Conservation (phyloP, 2,329 filamentous ascomycete genomes). For the Claviceps maximensis region DNA sequence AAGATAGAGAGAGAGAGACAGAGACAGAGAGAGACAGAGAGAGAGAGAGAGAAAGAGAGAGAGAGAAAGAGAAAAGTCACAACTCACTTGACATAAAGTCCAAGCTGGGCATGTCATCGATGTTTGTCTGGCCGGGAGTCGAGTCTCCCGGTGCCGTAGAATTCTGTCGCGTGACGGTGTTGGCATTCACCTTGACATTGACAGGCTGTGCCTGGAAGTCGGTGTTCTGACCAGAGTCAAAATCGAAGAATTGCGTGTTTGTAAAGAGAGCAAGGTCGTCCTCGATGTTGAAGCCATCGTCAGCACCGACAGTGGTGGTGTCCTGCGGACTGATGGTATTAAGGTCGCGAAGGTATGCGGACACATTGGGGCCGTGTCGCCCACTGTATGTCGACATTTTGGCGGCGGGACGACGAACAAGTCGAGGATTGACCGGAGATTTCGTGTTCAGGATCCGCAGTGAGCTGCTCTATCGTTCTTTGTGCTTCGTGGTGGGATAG, state of each 20-base stretch:
- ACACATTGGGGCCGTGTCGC: constrained; percentile 74
- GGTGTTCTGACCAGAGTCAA: constrained; percentile 51
- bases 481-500: not conserved
- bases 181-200: constrained; percentile 31
- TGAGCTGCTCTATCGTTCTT: too few species aligned
- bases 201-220: constrained; percentile 39
- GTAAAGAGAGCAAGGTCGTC: constrained; percentile 68
- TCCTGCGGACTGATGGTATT: constrained; percentile 59
- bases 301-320: constrained; percentile 25
- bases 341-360: constrained; percentile 75
- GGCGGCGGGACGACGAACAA: constrained; percentile 1
- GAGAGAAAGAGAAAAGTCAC: not conserved
- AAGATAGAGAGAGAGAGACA: not conserved
- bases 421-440: not conserved
- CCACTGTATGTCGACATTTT: constrained; percentile 62
- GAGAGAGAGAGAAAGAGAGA: not conserved
- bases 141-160: constrained; percentile 25
- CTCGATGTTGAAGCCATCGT: constrained; percentile 51
- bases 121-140: constrained; percentile 25
- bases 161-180: constrained; percentile 15
- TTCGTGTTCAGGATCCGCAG: too few species aligned
- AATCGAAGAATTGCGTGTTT: constrained; percentile 72
- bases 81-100: constrained; percentile 40
- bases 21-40: not conserved
- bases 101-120: constrained; percentile 32